Percentiles rank a stretch among this genome's conserved stretches.
Evolutionary conservation across 352 stramenopile species (phyloP).

Genomic region (Globisporangium spinosum): DNA sequence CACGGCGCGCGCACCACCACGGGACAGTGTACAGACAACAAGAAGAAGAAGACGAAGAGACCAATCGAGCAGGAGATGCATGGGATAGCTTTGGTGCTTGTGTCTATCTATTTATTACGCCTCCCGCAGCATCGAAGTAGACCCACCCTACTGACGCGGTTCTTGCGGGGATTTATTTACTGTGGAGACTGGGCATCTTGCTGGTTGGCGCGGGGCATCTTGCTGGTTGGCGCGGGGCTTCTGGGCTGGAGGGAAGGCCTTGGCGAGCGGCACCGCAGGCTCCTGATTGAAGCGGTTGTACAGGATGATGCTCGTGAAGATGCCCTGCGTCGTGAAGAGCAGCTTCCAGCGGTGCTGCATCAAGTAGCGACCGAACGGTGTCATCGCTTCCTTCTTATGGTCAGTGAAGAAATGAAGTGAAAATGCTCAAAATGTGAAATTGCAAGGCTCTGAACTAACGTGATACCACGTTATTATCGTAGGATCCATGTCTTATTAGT

Average conservation of each 20-base stretch:
- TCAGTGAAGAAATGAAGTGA: neutral
- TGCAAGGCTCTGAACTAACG: neutral
- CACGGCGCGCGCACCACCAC: neutral
- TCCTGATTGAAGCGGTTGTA: slow-evolving; percentile 50
- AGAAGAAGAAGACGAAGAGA: neutral
- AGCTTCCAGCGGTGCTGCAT: slow-evolving; percentile 74
- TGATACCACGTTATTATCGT: neutral
- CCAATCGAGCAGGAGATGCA: neutral
- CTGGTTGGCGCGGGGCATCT: neutral
- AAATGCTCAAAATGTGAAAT: neutral
- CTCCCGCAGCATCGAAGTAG: neutral
- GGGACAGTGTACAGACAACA: neutral
- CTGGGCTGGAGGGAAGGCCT: slow-evolving; percentile 7
- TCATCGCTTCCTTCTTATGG: slow-evolving; percentile 21
- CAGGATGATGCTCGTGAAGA: slow-evolving; percentile 62
- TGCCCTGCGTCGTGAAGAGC: slow-evolving; percentile 61
- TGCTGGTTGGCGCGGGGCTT: neutral
- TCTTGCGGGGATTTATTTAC: neutral
- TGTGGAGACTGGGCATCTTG: neutral
- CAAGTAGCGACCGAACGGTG: slow-evolving; percentile 52
- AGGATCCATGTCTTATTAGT: neutral
- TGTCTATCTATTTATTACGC: neutral
- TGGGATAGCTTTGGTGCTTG: neutral
- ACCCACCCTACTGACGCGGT: neutral
- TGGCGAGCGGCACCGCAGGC: slow-evolving; percentile 16